These are phyloP conservation scores for Zygotorulaspora chibaensis DNA, from an alignment of 805 yeast genomes.

Conservation along the genomic window DNA sequence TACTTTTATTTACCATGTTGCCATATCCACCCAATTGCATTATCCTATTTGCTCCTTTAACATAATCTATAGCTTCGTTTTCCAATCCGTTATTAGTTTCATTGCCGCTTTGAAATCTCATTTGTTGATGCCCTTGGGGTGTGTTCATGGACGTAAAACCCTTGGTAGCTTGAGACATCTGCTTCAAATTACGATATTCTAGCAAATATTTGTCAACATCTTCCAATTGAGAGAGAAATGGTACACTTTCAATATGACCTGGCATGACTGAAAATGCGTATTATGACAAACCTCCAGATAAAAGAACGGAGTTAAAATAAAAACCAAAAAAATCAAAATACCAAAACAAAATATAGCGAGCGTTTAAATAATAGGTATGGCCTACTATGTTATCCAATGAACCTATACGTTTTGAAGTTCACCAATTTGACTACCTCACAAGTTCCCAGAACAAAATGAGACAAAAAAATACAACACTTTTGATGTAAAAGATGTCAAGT, in stretches of 20 bases:
- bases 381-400: background rate
- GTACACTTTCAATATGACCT: constrained; percentile 28
- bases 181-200: constrained; percentile 26
- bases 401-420: background rate
- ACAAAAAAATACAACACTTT: too few species aligned
- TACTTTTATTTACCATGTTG: constrained; percentile 5
- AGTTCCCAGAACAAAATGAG: too few species aligned
- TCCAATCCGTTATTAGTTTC: background rate
- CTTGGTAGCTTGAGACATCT: constrained; percentile 15
- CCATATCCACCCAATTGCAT: constrained; percentile 5
- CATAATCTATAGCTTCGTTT: constrained; percentile 5
- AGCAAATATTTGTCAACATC: constrained; percentile 32
- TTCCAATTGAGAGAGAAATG: constrained; percentile 35
- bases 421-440: too few species aligned
- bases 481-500: too few species aligned
- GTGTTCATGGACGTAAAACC: constrained; percentile 4
- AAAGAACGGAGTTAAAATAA: background rate
- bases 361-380: background rate
- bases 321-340: background rate
- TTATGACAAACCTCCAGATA: background rate
- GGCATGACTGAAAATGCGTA: constrained; percentile 21
- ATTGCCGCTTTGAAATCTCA: constrained; percentile 5
- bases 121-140: constrained; percentile 4
- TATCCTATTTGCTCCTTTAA: constrained; percentile 5
- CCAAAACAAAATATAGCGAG: background rate